Conservation (phyloP, 306 rosid genomes). For the Vigna nakashimae region DNA sequence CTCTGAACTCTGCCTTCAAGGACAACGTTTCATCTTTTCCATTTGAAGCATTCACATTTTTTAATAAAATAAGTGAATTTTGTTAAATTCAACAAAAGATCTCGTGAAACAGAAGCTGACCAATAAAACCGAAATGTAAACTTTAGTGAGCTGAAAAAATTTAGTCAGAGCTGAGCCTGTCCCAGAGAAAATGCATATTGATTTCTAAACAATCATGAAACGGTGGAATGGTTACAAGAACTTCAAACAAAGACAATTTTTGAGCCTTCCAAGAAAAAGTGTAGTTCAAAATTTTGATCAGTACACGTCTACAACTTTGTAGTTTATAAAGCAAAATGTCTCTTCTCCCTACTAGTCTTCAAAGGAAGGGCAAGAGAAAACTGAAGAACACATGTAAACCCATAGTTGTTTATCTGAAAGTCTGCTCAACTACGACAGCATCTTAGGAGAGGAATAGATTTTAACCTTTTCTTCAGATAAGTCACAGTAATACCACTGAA, state of each 20-base stretch:
- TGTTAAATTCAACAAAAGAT: constrained; percentile 44
- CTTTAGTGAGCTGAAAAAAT: constrained; percentile 4
- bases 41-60: constrained; percentile 52
- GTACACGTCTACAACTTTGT: neutral
- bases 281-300: neutral
- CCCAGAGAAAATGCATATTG: constrained; percentile 9
- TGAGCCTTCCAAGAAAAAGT: neutral
- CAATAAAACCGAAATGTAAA: constrained; percentile 17
- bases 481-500: neutral
- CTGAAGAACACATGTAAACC: neutral
- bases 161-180: constrained; percentile 5
- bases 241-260: constrained; percentile 3
- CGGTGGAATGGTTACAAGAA: constrained; percentile 15
- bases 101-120: constrained; percentile 33
- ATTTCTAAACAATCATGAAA: constrained; percentile 5
- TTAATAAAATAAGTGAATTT: constrained; percentile 49
- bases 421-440: neutral
- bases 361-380: no score
- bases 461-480: constrained; percentile 1
- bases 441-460: neutral
- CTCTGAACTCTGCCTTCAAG: constrained; percentile 44
- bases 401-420: neutral
- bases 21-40: constrained; percentile 50
- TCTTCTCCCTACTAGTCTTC: neutral
- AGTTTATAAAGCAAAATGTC: neutral